Evolutionary conservation across 73 alveolate genomes (phyloP), one percentile per base, ranked within the genome.

Genomic region (Effrenium voratum): DNA sequence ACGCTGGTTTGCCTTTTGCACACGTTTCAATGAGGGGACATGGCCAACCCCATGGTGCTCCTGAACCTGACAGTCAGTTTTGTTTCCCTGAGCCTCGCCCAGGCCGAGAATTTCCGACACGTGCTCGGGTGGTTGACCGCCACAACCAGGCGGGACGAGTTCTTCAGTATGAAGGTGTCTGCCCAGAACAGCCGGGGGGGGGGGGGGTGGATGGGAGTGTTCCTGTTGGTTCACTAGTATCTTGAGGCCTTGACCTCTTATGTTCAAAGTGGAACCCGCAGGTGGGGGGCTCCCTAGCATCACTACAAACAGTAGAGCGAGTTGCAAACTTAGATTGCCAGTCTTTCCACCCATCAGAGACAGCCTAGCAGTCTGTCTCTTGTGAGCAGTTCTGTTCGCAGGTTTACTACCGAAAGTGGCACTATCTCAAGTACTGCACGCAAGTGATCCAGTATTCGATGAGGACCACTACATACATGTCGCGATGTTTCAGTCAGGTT

Each of bases 51-150:
- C 63, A 19, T 12, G 8, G 19, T 52, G 63, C 8, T 52, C 19
- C 63, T 8, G 19, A 12, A 19, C 63, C 19, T 52, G 15, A 36
- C 40, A 19, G 3, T 66, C 8, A 19, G 47, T 26, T 22, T n/a
- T 55, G 15, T 41, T 13, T 75, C 38, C 10, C 8, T 6, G 30
- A n/a, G n/a, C n/a, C n/a, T 28, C 16, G 26, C 73, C 28, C 16
- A 84, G 93, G 93, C 41, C 93, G 93, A 5, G 93, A 84, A 55
- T 84, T 84, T 55, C 93, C 93, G 38, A 84, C 93, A n/a, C 57
- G 55, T 79, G 55, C 93, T n/a, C 45, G 93, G 43, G 68, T 52
- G 59, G 55, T 84, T 79, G 55, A 84, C 68, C 93, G 93, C 50
- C 93, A 84, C 44, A 84, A 84, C 93, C 93, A 84, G 93, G 93